A percentile compares a stretch with the other conserved stretches of the same genome.
These are phyloP conservation scores for Rhodotorula kratochvilovae DNA, from an alignment of 768 basidiomycete genomes.

Conservation along the genomic window DNA sequence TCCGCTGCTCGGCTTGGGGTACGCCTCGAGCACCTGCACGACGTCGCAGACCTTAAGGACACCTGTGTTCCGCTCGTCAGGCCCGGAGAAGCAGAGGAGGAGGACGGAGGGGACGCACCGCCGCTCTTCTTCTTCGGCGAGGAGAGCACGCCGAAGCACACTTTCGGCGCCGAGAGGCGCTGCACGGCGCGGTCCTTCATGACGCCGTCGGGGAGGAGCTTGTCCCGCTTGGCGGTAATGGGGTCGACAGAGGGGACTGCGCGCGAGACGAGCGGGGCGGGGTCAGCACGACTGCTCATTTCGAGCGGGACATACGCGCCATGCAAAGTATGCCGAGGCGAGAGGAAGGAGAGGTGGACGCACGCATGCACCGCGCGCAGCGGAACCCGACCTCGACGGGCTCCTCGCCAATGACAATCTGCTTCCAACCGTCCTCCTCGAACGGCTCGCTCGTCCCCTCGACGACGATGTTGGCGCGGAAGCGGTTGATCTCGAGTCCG, in stretches of 20 bases:
- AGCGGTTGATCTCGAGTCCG: slow-evolving; percentile 21
- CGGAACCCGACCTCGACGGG: slow-evolving; percentile 20
- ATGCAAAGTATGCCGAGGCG: background rate
- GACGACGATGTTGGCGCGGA: slow-evolving; percentile 35
- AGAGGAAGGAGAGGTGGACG: background rate
- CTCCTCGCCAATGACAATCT: slow-evolving; percentile 9
- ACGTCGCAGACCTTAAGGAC: slow-evolving; percentile 12
- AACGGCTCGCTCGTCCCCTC: slow-evolving; percentile 12
- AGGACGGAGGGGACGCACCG: background rate
- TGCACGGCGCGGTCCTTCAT: slow-evolving; percentile 27
- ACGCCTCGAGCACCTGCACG: slow-evolving; percentile 6
- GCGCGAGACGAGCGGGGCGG: too few species aligned
- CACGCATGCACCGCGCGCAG: slow-evolving; percentile 32
- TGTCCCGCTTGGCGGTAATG: slow-evolving; percentile 16
- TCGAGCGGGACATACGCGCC: too few species aligned
- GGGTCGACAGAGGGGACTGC: slow-evolving; percentile 32
- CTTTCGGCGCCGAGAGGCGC: background rate
- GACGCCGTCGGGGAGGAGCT: slow-evolving; percentile 26
- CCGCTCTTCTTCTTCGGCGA: slow-evolving; percentile 6
- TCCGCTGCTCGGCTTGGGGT: slow-evolving; percentile 6
- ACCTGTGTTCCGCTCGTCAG: background rate
- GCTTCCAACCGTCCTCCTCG: slow-evolving; percentile 36
- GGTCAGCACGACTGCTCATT: background rate
- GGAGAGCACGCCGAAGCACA: slow-evolving; percentile 27
- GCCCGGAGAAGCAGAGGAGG: background rate